Conservation (phyloP, 441 rosid genomes). For the Mallotus repandus region DNA sequence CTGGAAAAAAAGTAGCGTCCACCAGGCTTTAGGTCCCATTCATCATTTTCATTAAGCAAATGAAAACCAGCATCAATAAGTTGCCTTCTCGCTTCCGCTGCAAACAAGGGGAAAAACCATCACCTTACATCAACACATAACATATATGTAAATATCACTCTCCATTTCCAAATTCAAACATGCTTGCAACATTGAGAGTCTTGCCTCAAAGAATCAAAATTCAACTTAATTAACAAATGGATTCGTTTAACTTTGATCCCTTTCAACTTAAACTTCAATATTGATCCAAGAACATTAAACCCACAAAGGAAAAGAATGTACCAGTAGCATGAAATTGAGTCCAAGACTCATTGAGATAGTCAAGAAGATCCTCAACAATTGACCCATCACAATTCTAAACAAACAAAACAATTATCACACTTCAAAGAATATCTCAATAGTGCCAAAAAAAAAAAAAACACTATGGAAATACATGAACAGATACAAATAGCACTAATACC, state of each 20-base stretch:
- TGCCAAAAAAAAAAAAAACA: neutral
- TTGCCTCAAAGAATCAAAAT: neutral
- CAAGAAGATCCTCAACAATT: slow-evolving; percentile 70
- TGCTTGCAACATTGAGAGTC: neutral
- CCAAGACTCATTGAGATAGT: slow-evolving; percentile 94
- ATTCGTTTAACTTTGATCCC: neutral
- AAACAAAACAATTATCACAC: neutral
- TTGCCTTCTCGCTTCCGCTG: slow-evolving; percentile 85
- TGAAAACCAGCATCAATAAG: slow-evolving; percentile 70
- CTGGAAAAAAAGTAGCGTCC: slow-evolving; percentile 90
- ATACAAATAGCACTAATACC: slow-evolving; percentile 16
- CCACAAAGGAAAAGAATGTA: slow-evolving; percentile 14
- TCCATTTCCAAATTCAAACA: neutral
- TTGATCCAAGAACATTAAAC: neutral
- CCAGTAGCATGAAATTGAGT: slow-evolving; percentile 95
- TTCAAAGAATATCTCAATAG: neutral
- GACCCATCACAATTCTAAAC: slow-evolving; percentile 26
- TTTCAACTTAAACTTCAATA: neutral
- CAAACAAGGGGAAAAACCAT: slow-evolving; percentile 14
- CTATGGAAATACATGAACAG: neutral
- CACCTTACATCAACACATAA: neutral
- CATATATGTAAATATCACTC: neutral
- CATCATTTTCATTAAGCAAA: slow-evolving; percentile 70
- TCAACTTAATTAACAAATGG: neutral
- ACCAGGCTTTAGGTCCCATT: slow-evolving; percentile 89